Evolutionary conservation across 257 asterid species (phyloP).

Genomic region (Nicotiana obtusifolia): DNA sequence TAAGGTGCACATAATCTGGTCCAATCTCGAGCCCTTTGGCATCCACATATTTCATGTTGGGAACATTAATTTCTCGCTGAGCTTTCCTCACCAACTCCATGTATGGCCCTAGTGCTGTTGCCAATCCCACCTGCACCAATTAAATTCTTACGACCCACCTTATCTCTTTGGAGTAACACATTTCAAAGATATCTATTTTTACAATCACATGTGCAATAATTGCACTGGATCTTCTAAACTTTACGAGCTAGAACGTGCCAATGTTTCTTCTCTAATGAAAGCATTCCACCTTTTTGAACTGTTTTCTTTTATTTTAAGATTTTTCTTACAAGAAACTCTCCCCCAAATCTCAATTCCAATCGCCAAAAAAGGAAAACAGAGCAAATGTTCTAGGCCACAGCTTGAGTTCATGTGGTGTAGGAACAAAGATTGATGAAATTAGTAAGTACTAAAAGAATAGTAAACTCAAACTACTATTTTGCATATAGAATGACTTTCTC

Average conservation of each 20-base stretch:
- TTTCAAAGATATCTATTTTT: not conserved
- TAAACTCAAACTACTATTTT: not conserved
- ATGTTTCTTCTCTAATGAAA: not conserved
- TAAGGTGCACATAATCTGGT: slow-evolving; percentile 34
- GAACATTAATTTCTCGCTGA: slow-evolving; percentile 22
- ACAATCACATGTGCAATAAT: not conserved
- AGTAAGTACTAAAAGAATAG: not conserved
- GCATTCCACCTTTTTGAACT: not conserved
- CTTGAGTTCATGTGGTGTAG: not conserved
- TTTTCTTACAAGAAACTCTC: not conserved
- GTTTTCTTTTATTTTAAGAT: not conserved
- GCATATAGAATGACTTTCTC: not conserved
- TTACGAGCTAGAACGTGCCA: not conserved
- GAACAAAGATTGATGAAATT: not conserved
- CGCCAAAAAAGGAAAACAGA: not conserved
- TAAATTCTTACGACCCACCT: not conserved
- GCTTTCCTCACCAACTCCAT: slow-evolving; percentile 26
- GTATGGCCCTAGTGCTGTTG: slow-evolving; percentile 29
- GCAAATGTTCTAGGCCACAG: not conserved
- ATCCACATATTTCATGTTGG: slow-evolving; percentile 26
- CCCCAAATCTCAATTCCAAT: not conserved
- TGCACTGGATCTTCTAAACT: not conserved
- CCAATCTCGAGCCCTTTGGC: slow-evolving; percentile 29
- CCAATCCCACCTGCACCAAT: slow-evolving; percentile 23
- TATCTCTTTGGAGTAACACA: not conserved